Base-by-base conservation (phyloP, 441 rosid species). In the Croton setiger region DNA sequence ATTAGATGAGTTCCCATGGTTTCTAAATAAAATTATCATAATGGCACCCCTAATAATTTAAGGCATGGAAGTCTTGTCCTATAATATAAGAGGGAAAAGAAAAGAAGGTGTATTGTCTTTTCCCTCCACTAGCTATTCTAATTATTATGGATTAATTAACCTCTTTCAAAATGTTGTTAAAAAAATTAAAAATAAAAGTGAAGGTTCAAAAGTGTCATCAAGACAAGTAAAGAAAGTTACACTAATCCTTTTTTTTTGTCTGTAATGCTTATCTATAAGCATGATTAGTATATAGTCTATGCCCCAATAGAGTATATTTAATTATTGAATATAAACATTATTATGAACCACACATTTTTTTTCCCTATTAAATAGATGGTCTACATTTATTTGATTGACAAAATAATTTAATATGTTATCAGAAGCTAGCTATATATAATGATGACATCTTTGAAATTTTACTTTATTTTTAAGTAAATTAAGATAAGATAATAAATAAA, bases 11-110 rank as follows among this genome's bases (percentile, higher is more conserved):
- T 8, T 13, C 69, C 7, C n/a, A 67, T 17, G 4, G n/a, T 60
- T 39, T 21, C 39, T 8, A 56, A 33, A 57, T 31, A 60, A 52
- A 55, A 56, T 27, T 8, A 53, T 4, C 21, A 39, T 5, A 57
- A 54, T n/a, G n/a, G n/a, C n/a, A n/a, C 39, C n/a, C 39, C 55
- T 44, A 47, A 64, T 61, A 15, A 74, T 63, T 39, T 56, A 18
- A 37, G 17, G 11, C 51, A 7, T 20, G 12, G 27, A 51, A 63
- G 36, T 35, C 12, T 43, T 41, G 45, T 9, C 41, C 61, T 39
- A 31, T 2, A 49, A 51, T 37, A 60, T 47, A 21, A 57, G n/a
- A 43, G 39, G 39, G 43, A 7, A n/a, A 0, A 15, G 14, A 27
- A 6, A 1, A 44, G 5, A 15, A 39, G 9, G 41, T n/a, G 0